phyloP scores from a whole-genome alignment of 2,329 filamentous ascomycete genomes.

The Epichloe sylvatica region DNA sequence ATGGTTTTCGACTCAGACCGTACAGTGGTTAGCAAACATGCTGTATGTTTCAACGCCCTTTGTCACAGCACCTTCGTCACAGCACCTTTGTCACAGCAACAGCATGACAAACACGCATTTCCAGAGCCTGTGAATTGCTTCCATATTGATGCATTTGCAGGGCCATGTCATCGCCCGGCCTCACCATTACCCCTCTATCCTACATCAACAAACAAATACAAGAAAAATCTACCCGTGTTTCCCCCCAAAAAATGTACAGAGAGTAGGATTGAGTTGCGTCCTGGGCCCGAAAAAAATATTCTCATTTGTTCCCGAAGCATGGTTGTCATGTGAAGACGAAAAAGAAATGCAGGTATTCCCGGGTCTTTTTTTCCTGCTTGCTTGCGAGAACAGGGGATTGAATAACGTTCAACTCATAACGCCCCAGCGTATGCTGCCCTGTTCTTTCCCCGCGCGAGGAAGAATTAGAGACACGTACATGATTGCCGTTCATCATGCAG shows the following conservation, averaged over 20 bases:
- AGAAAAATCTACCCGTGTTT: not conserved
- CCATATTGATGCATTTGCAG: not conserved
- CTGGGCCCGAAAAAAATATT: not conserved
- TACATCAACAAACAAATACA: conserved; percentile 1
- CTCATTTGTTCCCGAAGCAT: not conserved
- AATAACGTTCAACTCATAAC: not conserved
- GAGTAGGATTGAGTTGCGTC: conserved; percentile 2
- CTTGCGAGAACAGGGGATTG: not conserved
- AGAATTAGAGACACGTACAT: not conserved
- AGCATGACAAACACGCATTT: no score
- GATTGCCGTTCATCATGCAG: conserved; percentile 2
- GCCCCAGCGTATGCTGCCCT: conserved; percentile 1
- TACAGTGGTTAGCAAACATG: no score
- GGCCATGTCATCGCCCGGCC: not conserved
- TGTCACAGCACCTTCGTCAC: no score
- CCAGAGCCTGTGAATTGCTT: not conserved
- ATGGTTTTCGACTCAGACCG: no score
- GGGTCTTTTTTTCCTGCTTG: no score
- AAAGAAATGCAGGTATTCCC: no score
- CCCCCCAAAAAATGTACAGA: conserved; percentile 1
- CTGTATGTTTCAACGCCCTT: no score
- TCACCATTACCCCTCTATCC: not conserved
- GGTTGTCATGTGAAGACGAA: no score
- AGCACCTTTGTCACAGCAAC: no score
- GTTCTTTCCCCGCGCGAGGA: not conserved